Conservation (phyloP, 805 yeast genomes). For the Candida endomychidarum region DNA sequence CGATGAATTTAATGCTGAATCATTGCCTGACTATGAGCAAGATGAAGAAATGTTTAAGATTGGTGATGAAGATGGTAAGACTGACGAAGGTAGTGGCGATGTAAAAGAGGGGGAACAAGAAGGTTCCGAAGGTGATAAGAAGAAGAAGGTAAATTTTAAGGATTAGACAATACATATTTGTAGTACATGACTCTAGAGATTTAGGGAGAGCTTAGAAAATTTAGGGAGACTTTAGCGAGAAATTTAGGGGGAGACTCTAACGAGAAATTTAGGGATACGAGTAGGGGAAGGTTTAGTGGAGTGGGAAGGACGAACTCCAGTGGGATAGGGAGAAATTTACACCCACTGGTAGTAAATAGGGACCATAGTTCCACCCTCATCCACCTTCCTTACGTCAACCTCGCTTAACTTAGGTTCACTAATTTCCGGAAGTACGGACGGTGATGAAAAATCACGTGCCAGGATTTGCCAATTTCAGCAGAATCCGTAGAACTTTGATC, state of each 20-base stretch:
- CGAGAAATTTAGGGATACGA: too few species aligned
- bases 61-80: conserved; percentile 41
- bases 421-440: not conserved
- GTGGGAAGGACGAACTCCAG: too few species aligned
- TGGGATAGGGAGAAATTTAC: too few species aligned
- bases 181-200: too few species aligned
- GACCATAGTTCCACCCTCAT: too few species aligned
- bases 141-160: conserved; percentile 9
- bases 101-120: not conserved
- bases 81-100: conserved; percentile 17
- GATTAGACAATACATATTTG: conserved; percentile 8
- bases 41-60: conserved; percentile 39
- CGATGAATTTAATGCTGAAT: conserved; percentile 40
- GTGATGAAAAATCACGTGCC: conserved; percentile 2
- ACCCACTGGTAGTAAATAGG: too few species aligned
- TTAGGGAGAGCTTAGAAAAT: too few species aligned
- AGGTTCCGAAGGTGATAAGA: not conserved
- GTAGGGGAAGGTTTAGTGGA: too few species aligned
- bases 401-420: too few species aligned
- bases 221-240: too few species aligned
- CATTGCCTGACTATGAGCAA: conserved; percentile 34
- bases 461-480: not conserved
- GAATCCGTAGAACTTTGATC: not conserved
- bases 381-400: too few species aligned
- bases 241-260: too few species aligned